Evolutionary conservation across 148 eudicot species (phyloP).

Genomic region (Heliamphora exappendiculata): DNA sequence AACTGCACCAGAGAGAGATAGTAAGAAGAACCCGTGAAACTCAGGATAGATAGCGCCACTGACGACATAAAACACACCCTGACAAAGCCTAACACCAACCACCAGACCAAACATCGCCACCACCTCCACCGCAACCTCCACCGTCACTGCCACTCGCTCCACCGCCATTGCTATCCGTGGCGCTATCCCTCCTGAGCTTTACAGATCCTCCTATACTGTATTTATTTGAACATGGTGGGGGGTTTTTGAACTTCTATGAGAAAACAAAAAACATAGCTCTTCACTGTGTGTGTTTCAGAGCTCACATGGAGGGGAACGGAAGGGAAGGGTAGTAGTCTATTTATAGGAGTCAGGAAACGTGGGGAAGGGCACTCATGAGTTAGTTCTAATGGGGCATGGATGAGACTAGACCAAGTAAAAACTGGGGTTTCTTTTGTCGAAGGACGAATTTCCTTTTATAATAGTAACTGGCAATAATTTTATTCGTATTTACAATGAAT

Average conservation of each 20-base stretch:
- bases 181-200: conserved; percentile 99
- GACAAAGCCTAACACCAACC: too few relatives aligned
- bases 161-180: conserved; percentile 16
- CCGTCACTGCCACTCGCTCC: not conserved
- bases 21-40: conserved; percentile 28
- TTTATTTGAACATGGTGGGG: not conserved
- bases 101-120: too few relatives aligned
- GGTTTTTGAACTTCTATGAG: too few relatives aligned
- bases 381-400: not conserved
- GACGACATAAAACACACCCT: not conserved
- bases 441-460: not conserved
- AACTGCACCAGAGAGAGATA: not conserved
- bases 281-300: not conserved
- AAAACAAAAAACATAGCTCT: too few relatives aligned
- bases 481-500: too few relatives aligned
- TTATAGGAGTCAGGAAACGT: not conserved
- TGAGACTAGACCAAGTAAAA: not conserved
- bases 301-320: not conserved
- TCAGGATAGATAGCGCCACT: conserved; percentile 46
- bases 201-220: conserved; percentile 39
- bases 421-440: not conserved
- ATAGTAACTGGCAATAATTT: too few relatives aligned
- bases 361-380: not conserved
- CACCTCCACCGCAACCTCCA: not conserved
- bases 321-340: not conserved